Percentiles rank a stretch among this genome's conserved stretches.
phyloP scores from a whole-genome alignment of 164 flowering plant genomes.

The Liquidambar formosana region DNA sequence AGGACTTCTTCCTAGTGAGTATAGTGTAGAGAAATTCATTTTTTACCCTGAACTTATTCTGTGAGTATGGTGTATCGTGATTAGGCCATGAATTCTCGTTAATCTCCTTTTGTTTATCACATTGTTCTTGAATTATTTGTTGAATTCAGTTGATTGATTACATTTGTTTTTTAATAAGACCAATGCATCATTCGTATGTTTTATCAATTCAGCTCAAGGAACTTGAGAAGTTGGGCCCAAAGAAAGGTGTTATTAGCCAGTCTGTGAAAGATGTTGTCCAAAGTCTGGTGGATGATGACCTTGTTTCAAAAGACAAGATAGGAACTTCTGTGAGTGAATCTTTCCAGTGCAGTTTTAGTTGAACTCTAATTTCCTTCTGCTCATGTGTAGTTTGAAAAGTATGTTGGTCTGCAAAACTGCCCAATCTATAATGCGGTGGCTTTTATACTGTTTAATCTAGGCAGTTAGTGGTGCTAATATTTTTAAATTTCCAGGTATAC shows the following conservation, averaged over 20 bases:
- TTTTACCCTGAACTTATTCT: background rate
- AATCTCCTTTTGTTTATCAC: background rate
- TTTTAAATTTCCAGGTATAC: conserved; percentile 58
- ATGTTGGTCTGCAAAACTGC: background rate
- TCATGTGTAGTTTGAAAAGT: background rate
- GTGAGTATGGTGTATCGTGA: background rate
- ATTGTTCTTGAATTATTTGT: background rate
- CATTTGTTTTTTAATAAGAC: background rate
- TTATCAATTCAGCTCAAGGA: conserved; percentile 76
- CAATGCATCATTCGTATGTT: background rate
- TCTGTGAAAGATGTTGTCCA: conserved; percentile 98
- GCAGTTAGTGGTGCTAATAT: conserved; percentile 2
- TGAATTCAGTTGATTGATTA: background rate
- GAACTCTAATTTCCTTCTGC: background rate
- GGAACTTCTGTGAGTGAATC: conserved; percentile 84
- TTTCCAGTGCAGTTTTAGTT: background rate
- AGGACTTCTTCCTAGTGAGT: conserved; percentile 92
- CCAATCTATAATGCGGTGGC: background rate
- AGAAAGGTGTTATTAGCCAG: conserved; percentile 89
- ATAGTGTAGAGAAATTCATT: too few relatives aligned
- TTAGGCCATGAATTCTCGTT: too few relatives aligned
- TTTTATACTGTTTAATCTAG: background rate
- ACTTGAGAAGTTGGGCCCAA: conserved; percentile 93
- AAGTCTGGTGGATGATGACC: conserved; percentile 96
- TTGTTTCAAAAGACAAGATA: conserved; percentile 90